Conservation (phyloP, 2,329 filamentous ascomycete genomes). For the Fusarium sarcochroum region DNA sequence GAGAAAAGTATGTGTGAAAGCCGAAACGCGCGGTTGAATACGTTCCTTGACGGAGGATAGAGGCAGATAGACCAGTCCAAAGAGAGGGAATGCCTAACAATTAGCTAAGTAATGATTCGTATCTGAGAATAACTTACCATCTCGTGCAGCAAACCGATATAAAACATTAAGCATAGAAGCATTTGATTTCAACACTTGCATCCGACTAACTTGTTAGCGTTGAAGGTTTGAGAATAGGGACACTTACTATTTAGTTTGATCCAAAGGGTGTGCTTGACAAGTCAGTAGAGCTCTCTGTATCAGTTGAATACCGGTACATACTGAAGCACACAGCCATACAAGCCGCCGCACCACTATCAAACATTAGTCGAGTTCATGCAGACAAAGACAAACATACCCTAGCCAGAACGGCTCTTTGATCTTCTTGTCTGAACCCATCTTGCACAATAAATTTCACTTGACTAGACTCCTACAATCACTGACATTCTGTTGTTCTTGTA, state of each 20-base stretch:
- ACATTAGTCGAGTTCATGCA: conserved; percentile 1
- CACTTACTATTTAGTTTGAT: conserved; percentile 61
- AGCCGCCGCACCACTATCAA: conserved; percentile 58
- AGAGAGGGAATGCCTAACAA: conserved; percentile 56
- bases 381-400: conserved; percentile 51
- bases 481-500: conserved; percentile 31
- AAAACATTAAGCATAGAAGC: conserved; percentile 58
- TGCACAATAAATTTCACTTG: neutral
- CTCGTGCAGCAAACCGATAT: conserved; percentile 55
- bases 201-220: conserved; percentile 51
- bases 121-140: conserved; percentile 49
- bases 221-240: accelerated
- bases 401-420: conserved; percentile 61
- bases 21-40: conserved; percentile 63
- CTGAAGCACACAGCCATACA: conserved; percentile 63
- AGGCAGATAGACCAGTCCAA: conserved; percentile 61
- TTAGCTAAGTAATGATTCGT: neutral
- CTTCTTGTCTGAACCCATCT: conserved; percentile 42
- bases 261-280: conserved; percentile 58
- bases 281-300: neutral
- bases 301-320: conserved; percentile 48
- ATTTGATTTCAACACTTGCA: conserved; percentile 60
- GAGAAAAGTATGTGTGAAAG: conserved; percentile 56
- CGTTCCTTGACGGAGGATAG: conserved; percentile 60
- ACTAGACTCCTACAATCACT: neutral